Evolutionary conservation across 2,329 filamentous ascomycete genomes (phyloP).

Genomic region (Pseudogymnoascus sp.): DNA sequence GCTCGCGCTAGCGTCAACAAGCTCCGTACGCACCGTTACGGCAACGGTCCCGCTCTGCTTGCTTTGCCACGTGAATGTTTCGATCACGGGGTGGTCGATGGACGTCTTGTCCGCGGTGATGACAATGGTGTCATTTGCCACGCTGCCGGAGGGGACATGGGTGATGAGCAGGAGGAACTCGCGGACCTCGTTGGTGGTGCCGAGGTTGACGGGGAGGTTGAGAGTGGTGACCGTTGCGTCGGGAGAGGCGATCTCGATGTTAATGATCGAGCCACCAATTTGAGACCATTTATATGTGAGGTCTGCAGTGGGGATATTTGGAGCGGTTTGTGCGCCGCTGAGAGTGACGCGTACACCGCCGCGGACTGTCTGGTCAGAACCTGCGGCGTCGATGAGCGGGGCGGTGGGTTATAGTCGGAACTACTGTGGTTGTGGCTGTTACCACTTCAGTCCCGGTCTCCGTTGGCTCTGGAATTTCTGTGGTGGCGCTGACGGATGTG

Average conservation of each 20-base stretch:
- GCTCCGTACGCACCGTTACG: constrained; percentile 7
- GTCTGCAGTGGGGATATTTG: not conserved
- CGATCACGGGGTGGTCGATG: constrained; percentile 5
- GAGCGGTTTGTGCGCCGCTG: not conserved
- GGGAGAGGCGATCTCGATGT: not conserved
- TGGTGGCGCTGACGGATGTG: not conserved
- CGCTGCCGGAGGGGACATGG: constrained; percentile 3
- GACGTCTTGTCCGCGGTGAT: constrained; percentile 1
- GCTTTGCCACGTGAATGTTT: constrained; percentile 17
- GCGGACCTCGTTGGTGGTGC: not conserved
- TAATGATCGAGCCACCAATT: not conserved
- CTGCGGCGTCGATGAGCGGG: constrained; percentile 1
- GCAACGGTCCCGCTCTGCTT: constrained; percentile 19
- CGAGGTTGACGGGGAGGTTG: not conserved
- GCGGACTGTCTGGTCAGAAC: constrained; percentile 10
- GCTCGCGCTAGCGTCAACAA: not conserved
- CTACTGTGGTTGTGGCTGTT: not conserved
- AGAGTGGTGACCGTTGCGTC: constrained; percentile 13
- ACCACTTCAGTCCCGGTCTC: not conserved
- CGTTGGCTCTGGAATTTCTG: not conserved
- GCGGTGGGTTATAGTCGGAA: not conserved
- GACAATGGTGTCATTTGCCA: constrained; percentile 9
- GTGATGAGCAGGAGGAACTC: constrained; percentile 11
- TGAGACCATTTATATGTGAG: constrained; percentile 11
- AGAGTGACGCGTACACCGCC: constrained; percentile 8